Evolutionary conservation across 768 basidiomycete species (phyloP), one percentile per base, ranked within the genome.

Genomic region (Sutorius australiensis): DNA sequence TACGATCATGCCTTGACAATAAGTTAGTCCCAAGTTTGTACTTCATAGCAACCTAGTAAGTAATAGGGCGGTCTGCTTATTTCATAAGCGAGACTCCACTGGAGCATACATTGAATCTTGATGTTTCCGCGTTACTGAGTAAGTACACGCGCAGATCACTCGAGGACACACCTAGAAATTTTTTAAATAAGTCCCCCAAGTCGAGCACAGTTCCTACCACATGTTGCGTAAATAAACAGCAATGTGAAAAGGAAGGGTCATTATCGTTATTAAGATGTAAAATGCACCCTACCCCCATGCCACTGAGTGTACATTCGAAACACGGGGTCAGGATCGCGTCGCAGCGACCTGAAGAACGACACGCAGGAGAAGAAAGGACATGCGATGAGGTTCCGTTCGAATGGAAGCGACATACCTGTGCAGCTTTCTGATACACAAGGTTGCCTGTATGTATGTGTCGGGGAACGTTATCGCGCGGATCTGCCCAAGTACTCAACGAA

Each of bases 21-120:
- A 55, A 73, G 66, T 56, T 67, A 57, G 44, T 73, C 69, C 36
- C 66, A 60, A 19, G 71, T 69, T 55, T 72, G 69, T 47, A 75
- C 67, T 61, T 76, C 73, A 64, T 69, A 71, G 58, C 64, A 69
- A 49, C 63, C 66, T 71, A 42, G 48, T 48, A 44, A 44, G 53
- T 55, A 61, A 67, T 65, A 54, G 28, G 39, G 58, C 47, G 49
- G 52, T 57, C 54, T 44, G 46, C 36, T 45, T 47, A 46, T 46
- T 49, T 42, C 55, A 47, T 52, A 47, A 52, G 33, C 50, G 49
- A 16, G 40, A 51, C 54, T 53, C 53, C 50, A 58, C 45, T 14
- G n/a, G 43, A 33, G 45, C 53, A 40, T 61, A 67, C 65, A 59
- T 61, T 64, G 61, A 33, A 55, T 61, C 58, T 66, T 74, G 60